Evolutionary conservation across 805 yeast genomes (phyloP), one percentile per base, ranked within the genome.

Genomic region (Starmerella bacillaris): DNA sequence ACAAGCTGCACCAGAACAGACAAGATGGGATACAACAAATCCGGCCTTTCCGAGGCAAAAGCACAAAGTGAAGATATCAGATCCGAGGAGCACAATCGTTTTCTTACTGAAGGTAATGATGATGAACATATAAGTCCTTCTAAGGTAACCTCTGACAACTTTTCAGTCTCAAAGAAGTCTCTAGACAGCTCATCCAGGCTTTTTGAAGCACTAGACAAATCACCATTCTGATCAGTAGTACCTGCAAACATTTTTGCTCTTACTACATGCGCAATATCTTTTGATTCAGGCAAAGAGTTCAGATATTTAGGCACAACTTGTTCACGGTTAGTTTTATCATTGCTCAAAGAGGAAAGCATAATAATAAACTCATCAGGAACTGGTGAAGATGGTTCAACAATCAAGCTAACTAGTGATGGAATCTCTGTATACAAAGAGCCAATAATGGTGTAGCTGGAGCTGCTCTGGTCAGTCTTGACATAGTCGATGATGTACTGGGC

Each of bases 41-140:
- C 42, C 35, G 19, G 36, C 18, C 24, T 22, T 9, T 22, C 12
- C 24, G 24, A 22, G 9, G 24, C 9, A 12, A 22, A 22, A 11
- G 12, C 9, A n/a, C n/a, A 9, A 22, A 9, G 12, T 11, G n/a
- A n/a, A 9, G 26, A 22, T 9, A 22, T 5, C 18, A 29, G 27
- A 43, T 41, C 2, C 16, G 27, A n/a, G 40, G 41, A 16, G 49
- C 26, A 7, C 55, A 45, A 20, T 37, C 26, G 31, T n/a, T n/a
- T n/a, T n/a, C 53, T 53, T 24, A 57, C 61, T 4, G 47, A 30
- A 5, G 50, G 37, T 17, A 54, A 42, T 19, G 49, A 18, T 7
- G 59, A 47, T 3, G 63, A 50, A 36, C 55, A 51, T 3, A 60
- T 58, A 15, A 59, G 50, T 1, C 60, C 61, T 38, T 59, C 64